Evolutionary conservation across 371 early-diverging fungal species (phyloP).

Genomic region (Mortierella sp.): DNA sequence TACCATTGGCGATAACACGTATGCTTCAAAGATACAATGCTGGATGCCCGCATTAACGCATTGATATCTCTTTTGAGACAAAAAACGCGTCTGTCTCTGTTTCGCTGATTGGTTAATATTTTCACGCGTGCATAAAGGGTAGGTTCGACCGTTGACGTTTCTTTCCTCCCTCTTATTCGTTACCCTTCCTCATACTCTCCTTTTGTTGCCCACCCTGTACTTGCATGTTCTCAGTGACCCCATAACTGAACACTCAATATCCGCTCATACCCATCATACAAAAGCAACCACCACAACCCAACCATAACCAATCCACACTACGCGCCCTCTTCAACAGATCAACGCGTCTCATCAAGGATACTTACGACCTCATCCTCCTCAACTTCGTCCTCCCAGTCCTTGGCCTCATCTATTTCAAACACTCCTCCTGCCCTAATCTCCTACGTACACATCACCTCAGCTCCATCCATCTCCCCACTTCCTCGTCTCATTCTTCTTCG

Average conservation of each 20-base stretch:
- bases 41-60: not conserved
- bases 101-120: not conserved
- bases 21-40: no score
- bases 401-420: constrained; percentile 77
- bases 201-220: not conserved
- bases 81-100: not conserved
- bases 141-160: no score
- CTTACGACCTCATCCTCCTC: constrained; percentile 75
- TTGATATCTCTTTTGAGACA: not conserved
- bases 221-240: not conserved
- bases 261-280: not conserved
- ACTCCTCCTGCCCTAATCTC: constrained; percentile 26
- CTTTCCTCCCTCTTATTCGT: not conserved
- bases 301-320: constrained; percentile 22
- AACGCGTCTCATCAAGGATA: constrained; percentile 68
- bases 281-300: not conserved
- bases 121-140: no score
- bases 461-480: not conserved
- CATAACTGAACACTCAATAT: constrained; percentile 14
- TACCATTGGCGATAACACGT: no score
- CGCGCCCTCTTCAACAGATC: constrained; percentile 28
- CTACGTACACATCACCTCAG: no score
- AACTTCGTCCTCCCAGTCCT: constrained; percentile 82
- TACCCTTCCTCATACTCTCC: not conserved
- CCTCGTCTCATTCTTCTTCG: no score